Evolutionary conservation across 192 early-diverging fungal genomes (phyloP).

Genomic region (Linnemannia zychae): DNA sequence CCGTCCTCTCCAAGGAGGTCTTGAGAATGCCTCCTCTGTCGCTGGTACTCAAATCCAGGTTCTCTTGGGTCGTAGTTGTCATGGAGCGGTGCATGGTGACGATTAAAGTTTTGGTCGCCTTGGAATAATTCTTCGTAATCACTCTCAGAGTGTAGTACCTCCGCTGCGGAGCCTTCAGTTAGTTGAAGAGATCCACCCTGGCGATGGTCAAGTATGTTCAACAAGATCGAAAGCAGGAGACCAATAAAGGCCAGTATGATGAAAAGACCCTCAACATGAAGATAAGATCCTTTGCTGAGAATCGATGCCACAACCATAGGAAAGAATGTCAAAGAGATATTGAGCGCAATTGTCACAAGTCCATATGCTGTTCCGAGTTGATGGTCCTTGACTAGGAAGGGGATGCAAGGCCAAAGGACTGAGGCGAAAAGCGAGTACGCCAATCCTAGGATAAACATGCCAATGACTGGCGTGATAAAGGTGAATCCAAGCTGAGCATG

Average conservation of each 20-base stretch:
- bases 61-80: slow-evolving; percentile 28
- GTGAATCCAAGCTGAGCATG: slow-evolving; percentile 67
- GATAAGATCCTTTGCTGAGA: slow-evolving; percentile 40
- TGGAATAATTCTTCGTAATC: background rate
- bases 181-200: slow-evolving; percentile 18
- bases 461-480: slow-evolving; percentile 51
- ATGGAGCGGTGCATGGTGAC: background rate
- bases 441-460: slow-evolving; percentile 68
- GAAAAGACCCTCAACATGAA: slow-evolving; percentile 42
- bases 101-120: background rate
- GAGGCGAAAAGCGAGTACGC: slow-evolving; percentile 70
- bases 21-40: slow-evolving; percentile 18
- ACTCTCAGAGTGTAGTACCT: background rate
- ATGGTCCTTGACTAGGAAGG: slow-evolving; percentile 66
- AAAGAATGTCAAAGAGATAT: slow-evolving; percentile 67
- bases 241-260: slow-evolving; percentile 31
- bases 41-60: slow-evolving; percentile 33
- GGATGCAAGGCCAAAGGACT: slow-evolving; percentile 78
- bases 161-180: background rate
- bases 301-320: slow-evolving; percentile 74
- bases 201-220: slow-evolving; percentile 26
- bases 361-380: slow-evolving; percentile 81
- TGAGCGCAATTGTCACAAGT: slow-evolving; percentile 70
- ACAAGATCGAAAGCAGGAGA: slow-evolving; percentile 15
- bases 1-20: slow-evolving; percentile 16